These are phyloP conservation scores for Rhizophora mangle DNA, from an alignment of 345 rosid genomes.

Conservation along the genomic window DNA sequence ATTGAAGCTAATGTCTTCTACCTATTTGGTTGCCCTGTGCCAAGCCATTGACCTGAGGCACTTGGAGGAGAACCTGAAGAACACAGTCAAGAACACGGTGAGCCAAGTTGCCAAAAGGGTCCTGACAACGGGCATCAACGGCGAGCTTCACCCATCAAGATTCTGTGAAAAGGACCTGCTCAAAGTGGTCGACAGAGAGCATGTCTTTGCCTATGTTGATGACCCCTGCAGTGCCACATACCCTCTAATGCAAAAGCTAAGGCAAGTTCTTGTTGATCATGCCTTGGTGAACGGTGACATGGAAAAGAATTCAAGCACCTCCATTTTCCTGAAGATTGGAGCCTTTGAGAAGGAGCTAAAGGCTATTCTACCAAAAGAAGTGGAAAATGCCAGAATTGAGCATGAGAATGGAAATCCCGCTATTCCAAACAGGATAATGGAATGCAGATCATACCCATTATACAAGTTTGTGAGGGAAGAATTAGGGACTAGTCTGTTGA, in stretches of 20 bases:
- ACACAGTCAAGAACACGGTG: conserved; percentile 23
- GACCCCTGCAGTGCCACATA: conserved; percentile 33
- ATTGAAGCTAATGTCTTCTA: conserved; percentile 33
- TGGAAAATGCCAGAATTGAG: conserved; percentile 24
- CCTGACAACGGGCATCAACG: conserved; percentile 21
- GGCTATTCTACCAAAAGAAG: conserved; percentile 26
- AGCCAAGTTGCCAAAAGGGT: conserved; percentile 28
- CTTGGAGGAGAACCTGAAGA: conserved; percentile 31
- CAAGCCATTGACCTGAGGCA: conserved; percentile 35
- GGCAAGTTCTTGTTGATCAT: conserved; percentile 35
- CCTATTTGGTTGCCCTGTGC: conserved; percentile 29
- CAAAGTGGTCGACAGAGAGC: conserved; percentile 25
- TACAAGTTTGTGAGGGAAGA: conserved; percentile 37
- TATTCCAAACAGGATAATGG: conserved; percentile 24
- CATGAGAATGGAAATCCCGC: conserved; percentile 20
- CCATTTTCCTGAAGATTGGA: conserved; percentile 25
- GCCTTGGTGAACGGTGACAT: conserved; percentile 24
- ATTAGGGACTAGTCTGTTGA: conserved; percentile 19
- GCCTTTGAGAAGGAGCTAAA: conserved; percentile 27
- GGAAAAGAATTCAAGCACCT: conserved; percentile 22
- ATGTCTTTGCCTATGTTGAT: conserved; percentile 24
- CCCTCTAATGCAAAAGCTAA: conserved; percentile 30
- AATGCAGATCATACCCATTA: conserved; percentile 34
- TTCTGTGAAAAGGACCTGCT: conserved; percentile 31
- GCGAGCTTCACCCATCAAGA: conserved; percentile 35